Percentiles rank a stretch among this genome's conserved stretches.
Evolutionary conservation across 768 basidiomycete genomes (phyloP).

Genomic region (Dioszegia hungarica): DNA sequence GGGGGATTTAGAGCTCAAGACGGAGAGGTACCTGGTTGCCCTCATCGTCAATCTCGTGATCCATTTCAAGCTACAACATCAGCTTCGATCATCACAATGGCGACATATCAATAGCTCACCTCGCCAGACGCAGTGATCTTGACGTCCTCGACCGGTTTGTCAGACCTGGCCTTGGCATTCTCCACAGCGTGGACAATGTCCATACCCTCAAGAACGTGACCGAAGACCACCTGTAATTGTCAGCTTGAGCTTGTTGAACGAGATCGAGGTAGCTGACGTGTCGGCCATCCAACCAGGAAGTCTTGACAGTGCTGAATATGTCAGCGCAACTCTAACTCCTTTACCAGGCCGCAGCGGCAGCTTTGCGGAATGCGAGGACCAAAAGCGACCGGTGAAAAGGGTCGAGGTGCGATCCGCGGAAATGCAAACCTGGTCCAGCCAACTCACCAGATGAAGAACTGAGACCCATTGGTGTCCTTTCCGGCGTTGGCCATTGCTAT

Average conservation of each 20-base stretch:
- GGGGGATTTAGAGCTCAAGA: conserved; percentile 73
- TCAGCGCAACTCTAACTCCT: too few relatives aligned
- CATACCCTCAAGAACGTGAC: conserved; percentile 87
- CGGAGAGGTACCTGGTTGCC: conserved; percentile 89
- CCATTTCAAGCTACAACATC: conserved; percentile 47
- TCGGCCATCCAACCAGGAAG: conserved; percentile 84
- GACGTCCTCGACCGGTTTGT: conserved; percentile 73
- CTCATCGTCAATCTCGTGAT: conserved; percentile 54
- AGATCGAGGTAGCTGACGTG: conserved; percentile 56
- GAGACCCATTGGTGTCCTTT: conserved; percentile 88
- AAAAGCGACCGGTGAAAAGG: too few relatives aligned
- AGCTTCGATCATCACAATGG: not conserved
- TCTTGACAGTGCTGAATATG: conserved; percentile 60
- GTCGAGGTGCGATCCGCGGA: too few relatives aligned
- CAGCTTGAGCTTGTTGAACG: conserved; percentile 17
- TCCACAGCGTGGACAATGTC: conserved; percentile 72
- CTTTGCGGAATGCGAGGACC: too few relatives aligned
- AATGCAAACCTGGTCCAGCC: too few relatives aligned
- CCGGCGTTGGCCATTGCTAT: conserved; percentile 85
- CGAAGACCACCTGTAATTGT: conserved; percentile 73
- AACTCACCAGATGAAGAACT: conserved; percentile 78
- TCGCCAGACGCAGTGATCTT: conserved; percentile 81
- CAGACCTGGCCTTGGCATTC: conserved; percentile 65
- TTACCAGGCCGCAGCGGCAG: too few relatives aligned
- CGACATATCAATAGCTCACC: conserved; percentile 52